Evolutionary conservation across 2,329 filamentous ascomycete species (phyloP), one percentile per base, ranked within the genome.

Genomic region (Alternaria longipes): DNA sequence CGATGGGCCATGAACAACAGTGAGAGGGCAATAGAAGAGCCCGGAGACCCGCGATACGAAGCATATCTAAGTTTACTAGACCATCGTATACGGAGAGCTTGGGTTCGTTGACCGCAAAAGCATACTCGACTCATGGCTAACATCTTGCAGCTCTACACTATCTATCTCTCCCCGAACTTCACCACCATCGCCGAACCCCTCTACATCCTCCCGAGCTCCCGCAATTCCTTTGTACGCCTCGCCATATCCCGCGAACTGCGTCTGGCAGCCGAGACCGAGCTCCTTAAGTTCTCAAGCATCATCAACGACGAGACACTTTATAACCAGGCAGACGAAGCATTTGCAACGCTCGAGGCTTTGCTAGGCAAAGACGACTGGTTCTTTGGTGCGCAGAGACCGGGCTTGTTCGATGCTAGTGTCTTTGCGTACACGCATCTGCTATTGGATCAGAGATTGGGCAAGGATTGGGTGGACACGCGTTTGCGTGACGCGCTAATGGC

Each of bases 371-470:
- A 87, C 38, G 71, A 80, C 18, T 90, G 88, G 83, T 91, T 91
- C 76, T 90, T 90, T 71, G 84, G 81, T 5, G 74, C 77, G 59
- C 52, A 78, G 30, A 75, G 78, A 16, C 92, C 94, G 0, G 88
- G 89, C 0, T 74, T 94, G 24, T 94, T 98, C 69, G 95, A 99
- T 79, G 94, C 94, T 7, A 89, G 88, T 55, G 87, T 98, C 2
- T 98, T 97, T 80, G 89, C 93, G 4, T 99, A 97, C 78, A 94
- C 92, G 0, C 88, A 96, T 77, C 82, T 97, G 52, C 82, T 98
- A 54, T 80, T 97, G 53, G 88, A 91, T 61, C 84, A 88, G 34
- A 72, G 71, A 2, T 72, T 93, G 65, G 82, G 80, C 1, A 73
- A 74, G 16, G 75, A 73, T 9, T 94, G 91, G 91, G 82, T 81